Conservation (phyloP, 139 green algal genomes). For the Pseudopediastrum boryanum region DNA sequence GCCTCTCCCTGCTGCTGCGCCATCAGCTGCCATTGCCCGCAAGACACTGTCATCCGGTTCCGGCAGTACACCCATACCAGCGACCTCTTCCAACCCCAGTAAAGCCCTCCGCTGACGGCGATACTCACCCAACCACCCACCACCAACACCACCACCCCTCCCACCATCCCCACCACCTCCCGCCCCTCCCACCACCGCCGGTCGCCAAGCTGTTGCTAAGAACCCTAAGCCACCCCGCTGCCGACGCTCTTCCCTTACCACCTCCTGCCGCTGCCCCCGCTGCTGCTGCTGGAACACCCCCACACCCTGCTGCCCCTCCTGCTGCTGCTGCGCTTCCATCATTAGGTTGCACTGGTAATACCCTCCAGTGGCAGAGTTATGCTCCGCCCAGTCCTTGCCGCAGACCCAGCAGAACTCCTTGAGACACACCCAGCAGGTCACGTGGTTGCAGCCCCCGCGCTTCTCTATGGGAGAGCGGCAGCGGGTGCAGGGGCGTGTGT, state of each 20-base stretch:
- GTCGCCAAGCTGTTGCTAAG: no score
- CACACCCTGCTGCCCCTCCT: neutral
- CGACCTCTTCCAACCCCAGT: no score
- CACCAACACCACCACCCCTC: neutral
- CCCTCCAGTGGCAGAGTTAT: conserved; percentile 29
- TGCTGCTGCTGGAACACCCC: neutral
- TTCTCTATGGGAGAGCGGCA: conserved; percentile 53
- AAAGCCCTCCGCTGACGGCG: neutral
- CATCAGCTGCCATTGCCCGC: no score
- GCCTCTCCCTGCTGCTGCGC: no score
- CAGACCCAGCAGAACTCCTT: conserved; percentile 68
- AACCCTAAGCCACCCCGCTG: no score
- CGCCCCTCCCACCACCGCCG: no score
- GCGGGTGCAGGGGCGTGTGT: conserved; percentile 50
- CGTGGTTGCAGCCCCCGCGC: conserved; percentile 67
- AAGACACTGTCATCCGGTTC: no score
- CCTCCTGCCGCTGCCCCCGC: neutral
- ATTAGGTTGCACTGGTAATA: conserved; percentile 36
- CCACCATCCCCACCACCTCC: neutral
- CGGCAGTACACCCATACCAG: no score
- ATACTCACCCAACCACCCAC: neutral
- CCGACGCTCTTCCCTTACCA: neutral
- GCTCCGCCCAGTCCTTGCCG: conserved; percentile 25
- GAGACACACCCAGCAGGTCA: conserved; percentile 55
- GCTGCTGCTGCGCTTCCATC: neutral